Conservation (phyloP, 768 basidiomycete species). For the Tulasnella sp. region DNA sequence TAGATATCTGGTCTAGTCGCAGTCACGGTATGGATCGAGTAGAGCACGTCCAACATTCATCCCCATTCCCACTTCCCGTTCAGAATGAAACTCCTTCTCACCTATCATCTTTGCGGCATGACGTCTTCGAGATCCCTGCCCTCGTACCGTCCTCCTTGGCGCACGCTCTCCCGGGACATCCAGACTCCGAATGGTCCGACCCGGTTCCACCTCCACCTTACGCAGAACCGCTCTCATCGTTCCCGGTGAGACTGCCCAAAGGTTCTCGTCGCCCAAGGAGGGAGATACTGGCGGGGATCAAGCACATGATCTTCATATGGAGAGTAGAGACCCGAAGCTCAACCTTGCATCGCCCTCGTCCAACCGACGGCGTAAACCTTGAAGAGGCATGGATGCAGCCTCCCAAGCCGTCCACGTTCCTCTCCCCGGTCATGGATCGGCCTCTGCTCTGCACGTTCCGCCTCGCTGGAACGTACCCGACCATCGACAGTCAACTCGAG, state of each 20-base stretch:
- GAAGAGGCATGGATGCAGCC: neutral
- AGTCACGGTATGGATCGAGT: neutral
- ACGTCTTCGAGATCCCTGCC: neutral
- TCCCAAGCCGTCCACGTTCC: neutral
- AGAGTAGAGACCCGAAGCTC: neutral
- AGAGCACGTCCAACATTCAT: neutral
- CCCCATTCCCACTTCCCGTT: neutral
- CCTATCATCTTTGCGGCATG: neutral
- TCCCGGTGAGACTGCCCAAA: neutral
- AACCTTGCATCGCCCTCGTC: neutral
- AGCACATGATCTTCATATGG: constrained; percentile 15
- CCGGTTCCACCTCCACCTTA: neutral
- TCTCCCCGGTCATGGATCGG: neutral
- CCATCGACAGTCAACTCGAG: neutral
- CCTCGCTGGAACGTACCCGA: neutral
- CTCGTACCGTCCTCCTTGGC: neutral
- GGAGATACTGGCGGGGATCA: neutral
- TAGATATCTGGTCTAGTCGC: neutral
- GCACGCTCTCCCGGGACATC: neutral
- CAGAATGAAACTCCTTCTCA: neutral
- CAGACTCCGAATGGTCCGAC: neutral
- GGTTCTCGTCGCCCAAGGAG: neutral
- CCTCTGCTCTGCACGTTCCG: constrained; percentile 10
- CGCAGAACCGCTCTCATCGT: neutral
- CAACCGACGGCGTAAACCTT: neutral